Evolutionary conservation across 2,329 filamentous ascomycete species (phyloP), one percentile per base, ranked within the genome.

Genomic region (Beauveria medogensis): DNA sequence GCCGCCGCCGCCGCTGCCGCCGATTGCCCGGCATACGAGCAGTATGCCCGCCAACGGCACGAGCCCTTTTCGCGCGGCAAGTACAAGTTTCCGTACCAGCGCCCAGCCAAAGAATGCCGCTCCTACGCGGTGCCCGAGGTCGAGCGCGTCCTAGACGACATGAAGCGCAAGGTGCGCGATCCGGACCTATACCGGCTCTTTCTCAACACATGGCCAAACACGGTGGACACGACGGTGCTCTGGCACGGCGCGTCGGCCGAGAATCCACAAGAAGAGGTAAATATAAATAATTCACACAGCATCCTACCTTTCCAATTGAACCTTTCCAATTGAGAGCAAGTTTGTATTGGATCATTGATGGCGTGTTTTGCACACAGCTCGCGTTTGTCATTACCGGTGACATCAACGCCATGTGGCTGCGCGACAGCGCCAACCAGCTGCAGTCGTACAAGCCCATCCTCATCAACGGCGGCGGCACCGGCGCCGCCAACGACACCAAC

Each of bases 351-450:
- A 37, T 37, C 3, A 37, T 16, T 37, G 5, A 37, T 37, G 34
- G 34, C 34, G 10, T 16, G 14, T 6, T 6, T 37, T 5, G 34
- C 34, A 12, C 22, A 30, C 5, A 37, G 62, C 87, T 93, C 65
- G 88, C 85, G 55, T 93, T 92, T 70, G 84, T 92, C 63, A 89
- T 92, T 40, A 95, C 91, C 0, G 91, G 91, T 34, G 91, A 95
- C 68, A 96, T 96, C 71, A 87, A 95, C 66, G 92, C 93, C 1
- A 92, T 96, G 75, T 97, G 93, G 93, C 78, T 97, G 57, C 86
- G 93, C 52, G 92, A 97, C 73, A 95, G 90, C 58, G 85, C 87
- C 51, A 91, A 92, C 72, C 89, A 92, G 71, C 80, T 92, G 73
- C 87, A 90, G 67, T 88, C 85, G 43, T 92, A 92, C 72, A 80